Conservation (phyloP, 73 alveolate genomes). For the Paramecium sonneborni region DNA sequence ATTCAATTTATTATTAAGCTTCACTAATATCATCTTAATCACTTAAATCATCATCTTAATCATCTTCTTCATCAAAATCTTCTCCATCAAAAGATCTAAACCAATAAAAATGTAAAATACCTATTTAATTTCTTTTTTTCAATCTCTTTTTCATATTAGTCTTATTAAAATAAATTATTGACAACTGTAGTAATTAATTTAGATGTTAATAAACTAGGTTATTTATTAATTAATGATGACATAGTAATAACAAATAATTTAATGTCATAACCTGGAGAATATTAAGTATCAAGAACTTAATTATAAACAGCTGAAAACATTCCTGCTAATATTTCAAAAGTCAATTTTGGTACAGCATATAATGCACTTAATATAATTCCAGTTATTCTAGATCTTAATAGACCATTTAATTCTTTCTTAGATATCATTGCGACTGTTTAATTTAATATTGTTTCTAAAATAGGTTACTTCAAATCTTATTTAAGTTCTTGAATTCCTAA, state of each 20-base stretch:
- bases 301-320: background rate
- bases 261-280: background rate
- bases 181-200: background rate
- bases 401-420: background rate
- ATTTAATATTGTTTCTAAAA: background rate
- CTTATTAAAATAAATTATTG: background rate
- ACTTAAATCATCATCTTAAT: background rate
- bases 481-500: background rate
- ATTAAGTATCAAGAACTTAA: background rate
- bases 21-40: background rate
- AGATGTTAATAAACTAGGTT: background rate
- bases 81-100: background rate
- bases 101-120: background rate
- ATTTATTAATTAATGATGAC: background rate
- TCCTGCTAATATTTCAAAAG: background rate
- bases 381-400: background rate
- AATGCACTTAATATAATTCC: constrained; percentile 23
- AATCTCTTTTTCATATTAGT: background rate
- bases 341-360: background rate
- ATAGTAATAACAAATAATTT: constrained; percentile 5
- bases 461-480: background rate
- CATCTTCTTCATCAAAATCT: constrained; percentile 13
- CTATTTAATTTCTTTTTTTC: background rate
- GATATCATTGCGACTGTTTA: background rate
- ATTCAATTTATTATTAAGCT: background rate